phyloP scores from a whole-genome alignment of 1,284 basidiomycete genomes.

The Austroboletus niveus region DNA sequence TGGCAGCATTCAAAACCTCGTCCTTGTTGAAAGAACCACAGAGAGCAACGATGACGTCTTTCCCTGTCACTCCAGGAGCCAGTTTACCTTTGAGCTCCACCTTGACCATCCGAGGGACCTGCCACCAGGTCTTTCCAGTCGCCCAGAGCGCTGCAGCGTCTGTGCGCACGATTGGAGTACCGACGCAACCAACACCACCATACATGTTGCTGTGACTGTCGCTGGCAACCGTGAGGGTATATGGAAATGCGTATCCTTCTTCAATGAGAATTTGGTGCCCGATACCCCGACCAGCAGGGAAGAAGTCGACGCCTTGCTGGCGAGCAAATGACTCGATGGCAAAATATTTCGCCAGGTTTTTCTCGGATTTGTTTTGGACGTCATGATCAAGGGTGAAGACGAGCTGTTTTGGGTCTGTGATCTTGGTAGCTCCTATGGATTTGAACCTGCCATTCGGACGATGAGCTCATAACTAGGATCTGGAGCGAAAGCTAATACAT shows the following conservation, averaged over 20 bases:
- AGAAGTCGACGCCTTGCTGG: conserved; percentile 88
- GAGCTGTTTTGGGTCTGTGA: conserved; percentile 81
- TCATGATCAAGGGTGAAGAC: conserved; percentile 99
- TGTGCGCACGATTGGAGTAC: conserved; percentile 93
- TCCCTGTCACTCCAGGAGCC: conserved; percentile 90
- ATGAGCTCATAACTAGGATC: neutral
- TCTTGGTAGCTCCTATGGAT: conserved; percentile 88
- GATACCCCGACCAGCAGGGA: conserved; percentile 97
- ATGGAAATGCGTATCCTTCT: conserved; percentile 94
- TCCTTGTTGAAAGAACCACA: conserved; percentile 97
- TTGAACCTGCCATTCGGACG: conserved; percentile 67
- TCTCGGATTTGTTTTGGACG: conserved; percentile 94
- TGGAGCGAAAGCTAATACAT: conserved; percentile 30
- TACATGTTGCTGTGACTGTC: conserved; percentile 99
- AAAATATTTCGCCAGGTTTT: conserved; percentile 93
- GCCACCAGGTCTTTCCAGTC: conserved; percentile 99
- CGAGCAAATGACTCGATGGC: conserved; percentile 92
- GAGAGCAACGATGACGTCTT: conserved; percentile 97
- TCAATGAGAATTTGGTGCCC: conserved; percentile 95
- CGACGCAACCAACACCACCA: conserved; percentile 95
- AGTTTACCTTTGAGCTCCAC: conserved; percentile 88
- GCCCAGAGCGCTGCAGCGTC: conserved; percentile 97
- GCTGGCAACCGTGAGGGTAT: conserved; percentile 91
- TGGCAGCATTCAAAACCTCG: conserved; percentile 96
- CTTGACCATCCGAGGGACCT: conserved; percentile 94